A percentile compares a stretch with the other conserved stretches of the same genome.
Conservation (phyloP, 768 basidiomycete genomes). For the Gyrodon lividus region DNA sequence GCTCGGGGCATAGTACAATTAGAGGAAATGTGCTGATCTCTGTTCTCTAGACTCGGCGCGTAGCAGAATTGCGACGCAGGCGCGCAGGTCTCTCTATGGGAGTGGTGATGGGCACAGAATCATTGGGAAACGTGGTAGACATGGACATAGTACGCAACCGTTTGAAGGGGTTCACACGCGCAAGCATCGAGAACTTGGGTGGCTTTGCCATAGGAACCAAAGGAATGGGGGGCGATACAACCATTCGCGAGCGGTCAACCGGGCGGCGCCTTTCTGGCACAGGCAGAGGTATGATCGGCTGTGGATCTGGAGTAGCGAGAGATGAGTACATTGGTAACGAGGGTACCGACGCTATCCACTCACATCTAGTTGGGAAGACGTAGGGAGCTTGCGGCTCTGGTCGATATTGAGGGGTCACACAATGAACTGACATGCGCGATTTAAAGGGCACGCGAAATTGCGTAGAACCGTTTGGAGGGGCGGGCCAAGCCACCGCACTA, state of each 20-base stretch:
- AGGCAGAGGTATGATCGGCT: not conserved
- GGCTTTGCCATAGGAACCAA: not conserved
- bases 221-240: slow-evolving; percentile 1
- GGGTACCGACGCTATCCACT: not conserved
- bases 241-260: not conserved
- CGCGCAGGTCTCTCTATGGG: slow-evolving; percentile 9
- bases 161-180: slow-evolving; percentile 15
- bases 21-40: not conserved
- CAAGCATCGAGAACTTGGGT: slow-evolving; percentile 2
- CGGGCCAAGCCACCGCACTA: not conserved
- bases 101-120: not conserved
- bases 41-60: slow-evolving; percentile 12
- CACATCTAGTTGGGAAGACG: not conserved
- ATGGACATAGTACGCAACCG: not conserved
- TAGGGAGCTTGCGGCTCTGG: not conserved
- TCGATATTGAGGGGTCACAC: not conserved
- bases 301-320: slow-evolving; percentile 4
- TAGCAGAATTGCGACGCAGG: slow-evolving; percentile 7
- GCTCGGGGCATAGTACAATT: not conserved
- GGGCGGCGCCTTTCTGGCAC: not conserved
- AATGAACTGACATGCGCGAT: not conserved
- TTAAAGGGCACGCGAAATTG: not conserved
- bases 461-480: not conserved
- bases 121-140: not conserved
- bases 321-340: not conserved